phyloP scores from a whole-genome alignment of 352 stramenopile genomes.

The Peronospora destructor region DNA sequence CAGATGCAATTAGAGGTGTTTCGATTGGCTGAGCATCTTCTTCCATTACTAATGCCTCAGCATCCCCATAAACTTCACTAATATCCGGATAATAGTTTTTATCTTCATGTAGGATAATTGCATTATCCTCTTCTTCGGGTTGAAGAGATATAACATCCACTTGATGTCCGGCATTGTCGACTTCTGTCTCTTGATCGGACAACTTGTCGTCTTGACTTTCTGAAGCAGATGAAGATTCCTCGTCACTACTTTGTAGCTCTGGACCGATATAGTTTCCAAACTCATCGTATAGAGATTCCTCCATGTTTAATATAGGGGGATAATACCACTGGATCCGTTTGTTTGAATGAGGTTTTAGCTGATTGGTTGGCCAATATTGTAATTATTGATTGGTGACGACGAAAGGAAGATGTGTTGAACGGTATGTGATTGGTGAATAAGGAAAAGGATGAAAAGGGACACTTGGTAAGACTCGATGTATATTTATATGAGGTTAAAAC shows the following conservation, averaged over 20 bases:
- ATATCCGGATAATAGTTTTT: conserved; percentile 99
- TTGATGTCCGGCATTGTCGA: conserved; percentile 20
- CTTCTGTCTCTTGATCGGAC: conserved; percentile 44
- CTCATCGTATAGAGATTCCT: conserved; percentile 98
- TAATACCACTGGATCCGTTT: background rate
- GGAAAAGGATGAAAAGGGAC: too few relatives aligned
- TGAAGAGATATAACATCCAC: conserved; percentile 51
- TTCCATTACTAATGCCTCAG: conserved; percentile 96
- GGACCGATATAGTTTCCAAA: conserved; percentile 99
- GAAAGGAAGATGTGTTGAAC: too few relatives aligned
- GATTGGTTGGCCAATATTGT: conserved; percentile 12
- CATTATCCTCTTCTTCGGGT: conserved; percentile 64
- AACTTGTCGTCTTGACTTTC: background rate
- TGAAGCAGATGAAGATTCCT: conserved; percentile 38
- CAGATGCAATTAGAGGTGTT: conserved; percentile 96
- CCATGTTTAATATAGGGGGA: conserved; percentile 43
- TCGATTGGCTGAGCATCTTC: conserved; percentile 98
- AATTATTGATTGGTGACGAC: background rate
- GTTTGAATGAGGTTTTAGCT: background rate
- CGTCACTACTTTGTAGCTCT: conserved; percentile 86
- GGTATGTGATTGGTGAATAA: too few relatives aligned
- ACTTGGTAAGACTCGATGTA: too few relatives aligned
- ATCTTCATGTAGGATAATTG: conserved; percentile 99
- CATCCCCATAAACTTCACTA: conserved; percentile 94
- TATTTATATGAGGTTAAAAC: conserved; percentile 13